Conservation (phyloP, 345 rosid species). For the Carallia brachiata region DNA sequence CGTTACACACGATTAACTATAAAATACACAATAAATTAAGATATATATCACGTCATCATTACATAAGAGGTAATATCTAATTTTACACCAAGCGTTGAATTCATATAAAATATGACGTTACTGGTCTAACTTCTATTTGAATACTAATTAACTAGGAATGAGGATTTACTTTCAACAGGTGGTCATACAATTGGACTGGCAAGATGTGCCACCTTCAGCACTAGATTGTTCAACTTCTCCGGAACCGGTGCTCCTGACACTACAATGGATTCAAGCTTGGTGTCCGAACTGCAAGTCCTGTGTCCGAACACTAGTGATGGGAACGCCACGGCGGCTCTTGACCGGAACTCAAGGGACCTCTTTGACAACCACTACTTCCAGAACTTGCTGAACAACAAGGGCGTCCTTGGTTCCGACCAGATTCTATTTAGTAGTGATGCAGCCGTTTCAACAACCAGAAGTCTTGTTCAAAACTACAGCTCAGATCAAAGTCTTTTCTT, state of each 20-base stretch:
- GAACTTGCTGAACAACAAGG: constrained; percentile 23
- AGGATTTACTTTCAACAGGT: constrained; percentile 2
- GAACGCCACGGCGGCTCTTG: constrained; percentile 18
- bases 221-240: constrained; percentile 26
- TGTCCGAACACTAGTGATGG: constrained; percentile 21
- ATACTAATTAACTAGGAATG: not conserved
- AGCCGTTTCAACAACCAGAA: constrained; percentile 2
- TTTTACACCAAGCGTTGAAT: not conserved
- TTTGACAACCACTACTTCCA: constrained; percentile 30
- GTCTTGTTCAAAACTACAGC: constrained; percentile 18
- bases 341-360: constrained; percentile 24
- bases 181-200: constrained; percentile 30
- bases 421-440: constrained; percentile 16
- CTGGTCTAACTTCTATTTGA: not conserved
- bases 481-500: constrained; percentile 13
- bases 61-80: not conserved
- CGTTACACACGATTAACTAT: no score
- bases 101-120: no score
- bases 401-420: constrained; percentile 26
- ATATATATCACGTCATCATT: no score
- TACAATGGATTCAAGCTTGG: constrained; percentile 7
- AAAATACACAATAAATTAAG: no score
- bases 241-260: constrained; percentile 17
- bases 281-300: constrained; percentile 12
- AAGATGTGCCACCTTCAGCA: constrained; percentile 28